Percentiles rank a stretch among this genome's conserved stretches.
phyloP scores from a whole-genome alignment of 257 asterid species.

The Coffea canephora region DNA sequence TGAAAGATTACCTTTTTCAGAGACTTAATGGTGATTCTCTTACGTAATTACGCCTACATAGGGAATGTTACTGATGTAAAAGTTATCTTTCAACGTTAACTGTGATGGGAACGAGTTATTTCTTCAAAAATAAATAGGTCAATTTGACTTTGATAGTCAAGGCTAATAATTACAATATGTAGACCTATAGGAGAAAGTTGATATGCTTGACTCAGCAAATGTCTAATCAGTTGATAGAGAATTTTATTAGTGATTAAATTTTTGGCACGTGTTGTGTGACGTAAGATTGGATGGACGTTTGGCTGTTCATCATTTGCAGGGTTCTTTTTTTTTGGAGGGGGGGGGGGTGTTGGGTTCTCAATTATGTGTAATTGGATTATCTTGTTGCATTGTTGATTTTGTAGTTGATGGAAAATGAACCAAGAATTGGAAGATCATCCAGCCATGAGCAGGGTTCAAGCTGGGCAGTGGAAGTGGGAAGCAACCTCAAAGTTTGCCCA shows the following conservation, averaged over 20 bases:
- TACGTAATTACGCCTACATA: neutral
- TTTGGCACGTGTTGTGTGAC: neutral
- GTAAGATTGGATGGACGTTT: neutral
- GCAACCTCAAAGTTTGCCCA: slow-evolving; percentile 65
- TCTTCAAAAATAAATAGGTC: neutral
- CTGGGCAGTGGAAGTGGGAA: slow-evolving; percentile 99
- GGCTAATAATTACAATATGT: neutral
- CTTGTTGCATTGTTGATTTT: slow-evolving; percentile 20
- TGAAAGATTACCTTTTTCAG: neutral
- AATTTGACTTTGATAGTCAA: neutral
- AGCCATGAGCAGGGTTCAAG: slow-evolving; percentile 80
- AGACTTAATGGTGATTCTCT: neutral
- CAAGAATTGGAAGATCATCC: slow-evolving; percentile 53
- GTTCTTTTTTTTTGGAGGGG: neutral
- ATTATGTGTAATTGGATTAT: neutral
- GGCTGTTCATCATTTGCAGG: neutral
- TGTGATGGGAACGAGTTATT: neutral
- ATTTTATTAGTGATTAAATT: neutral
- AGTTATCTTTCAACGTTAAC: neutral
- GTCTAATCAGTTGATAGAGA: neutral
- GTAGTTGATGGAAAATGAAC: slow-evolving; percentile 80
- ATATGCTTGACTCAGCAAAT: neutral
- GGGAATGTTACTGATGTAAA: neutral
- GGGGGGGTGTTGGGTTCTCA: neutral
- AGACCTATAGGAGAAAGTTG: neutral